Conservation (phyloP, 2,329 filamentous ascomycete species). For the Fusarium sp. region DNA sequence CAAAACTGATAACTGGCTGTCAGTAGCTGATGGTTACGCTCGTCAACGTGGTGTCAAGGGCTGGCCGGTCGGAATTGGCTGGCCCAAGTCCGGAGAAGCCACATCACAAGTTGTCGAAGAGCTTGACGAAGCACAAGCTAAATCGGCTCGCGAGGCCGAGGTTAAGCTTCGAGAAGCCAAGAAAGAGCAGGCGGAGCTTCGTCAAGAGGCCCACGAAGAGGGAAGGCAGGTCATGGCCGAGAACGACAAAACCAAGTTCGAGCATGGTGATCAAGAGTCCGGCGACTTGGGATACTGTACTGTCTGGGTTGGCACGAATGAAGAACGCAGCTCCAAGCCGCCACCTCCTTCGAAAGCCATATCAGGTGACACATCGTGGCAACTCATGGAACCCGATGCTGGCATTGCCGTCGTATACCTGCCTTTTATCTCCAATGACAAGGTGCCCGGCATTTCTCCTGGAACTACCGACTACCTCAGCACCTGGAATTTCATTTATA, state of each 20-base stretch:
- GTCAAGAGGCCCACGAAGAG: conserved; percentile 45
- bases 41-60: conserved; percentile 90
- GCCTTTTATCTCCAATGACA: conserved; percentile 86
- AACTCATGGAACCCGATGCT: conserved; percentile 78
- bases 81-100: conserved; percentile 77
- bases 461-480: conserved; percentile 86
- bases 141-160: conserved; percentile 71
- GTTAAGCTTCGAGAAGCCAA: conserved; percentile 74
- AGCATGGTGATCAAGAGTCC: conserved; percentile 59
- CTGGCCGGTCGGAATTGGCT: conserved; percentile 95
- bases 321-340: conserved; percentile 74
- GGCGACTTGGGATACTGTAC: conserved; percentile 90
- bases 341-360: conserved; percentile 66
- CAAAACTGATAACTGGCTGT: conserved; percentile 95
- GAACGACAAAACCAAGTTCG: conserved; percentile 55
- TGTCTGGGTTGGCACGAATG: conserved; percentile 89
- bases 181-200: conserved; percentile 56
- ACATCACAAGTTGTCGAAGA: conserved; percentile 72
- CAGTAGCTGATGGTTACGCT: conserved; percentile 92
- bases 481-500: conserved; percentile 99
- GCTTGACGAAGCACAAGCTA: conserved; percentile 75
- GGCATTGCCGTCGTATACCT: conserved; percentile 93
- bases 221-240: conserved; percentile 44
- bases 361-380: conserved; percentile 75
- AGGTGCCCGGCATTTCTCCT: conserved; percentile 85